These are phyloP conservation scores for Sclerotinia spermophila DNA, from an alignment of 2,329 filamentous ascomycete genomes.

Conservation along the genomic window DNA sequence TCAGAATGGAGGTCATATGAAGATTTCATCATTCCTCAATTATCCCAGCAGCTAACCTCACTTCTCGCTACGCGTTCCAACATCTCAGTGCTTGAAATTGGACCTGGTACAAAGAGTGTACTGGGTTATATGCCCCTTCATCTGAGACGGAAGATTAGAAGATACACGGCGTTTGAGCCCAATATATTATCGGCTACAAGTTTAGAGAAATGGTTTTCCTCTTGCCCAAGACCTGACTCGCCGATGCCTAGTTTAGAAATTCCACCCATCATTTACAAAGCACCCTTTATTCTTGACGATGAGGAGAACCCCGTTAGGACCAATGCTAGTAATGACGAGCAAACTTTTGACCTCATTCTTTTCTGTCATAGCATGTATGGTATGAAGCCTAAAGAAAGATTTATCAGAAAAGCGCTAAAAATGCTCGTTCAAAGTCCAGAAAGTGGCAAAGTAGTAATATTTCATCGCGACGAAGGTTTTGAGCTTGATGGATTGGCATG, in stretches of 20 bases:
- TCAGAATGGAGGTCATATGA: constrained; percentile 28
- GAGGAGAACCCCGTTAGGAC: constrained; percentile 24
- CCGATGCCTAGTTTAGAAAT: constrained; percentile 43
- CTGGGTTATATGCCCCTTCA: constrained; percentile 46
- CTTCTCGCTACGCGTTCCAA: constrained; percentile 41
- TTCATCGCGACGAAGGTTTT: constrained; percentile 50
- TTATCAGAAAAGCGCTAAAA: constrained; percentile 46
- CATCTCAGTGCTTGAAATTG: constrained; percentile 57
- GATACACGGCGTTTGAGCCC: constrained; percentile 49
- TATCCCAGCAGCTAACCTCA: constrained; percentile 28
- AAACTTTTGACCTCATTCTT: constrained; percentile 51
- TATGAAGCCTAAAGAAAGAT: constrained; percentile 47
- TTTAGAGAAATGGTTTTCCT: constrained; percentile 44
- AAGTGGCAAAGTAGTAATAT: constrained; percentile 49
- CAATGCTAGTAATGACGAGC: constrained; percentile 34
- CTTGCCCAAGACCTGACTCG: constrained; percentile 29
- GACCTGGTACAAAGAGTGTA: constrained; percentile 54
- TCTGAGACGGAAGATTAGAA: constrained; percentile 44
- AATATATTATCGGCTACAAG: constrained; percentile 40
- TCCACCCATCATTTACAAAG: constrained; percentile 40
- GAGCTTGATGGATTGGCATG: constrained; percentile 47
- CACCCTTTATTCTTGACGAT: constrained; percentile 40
- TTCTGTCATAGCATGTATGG: constrained; percentile 65
- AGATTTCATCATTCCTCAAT: constrained; percentile 31
- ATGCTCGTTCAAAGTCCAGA: constrained; percentile 44